Evolutionary conservation across 208 protist species (phyloP).

Genomic region (Trypanosoma brucei): DNA sequence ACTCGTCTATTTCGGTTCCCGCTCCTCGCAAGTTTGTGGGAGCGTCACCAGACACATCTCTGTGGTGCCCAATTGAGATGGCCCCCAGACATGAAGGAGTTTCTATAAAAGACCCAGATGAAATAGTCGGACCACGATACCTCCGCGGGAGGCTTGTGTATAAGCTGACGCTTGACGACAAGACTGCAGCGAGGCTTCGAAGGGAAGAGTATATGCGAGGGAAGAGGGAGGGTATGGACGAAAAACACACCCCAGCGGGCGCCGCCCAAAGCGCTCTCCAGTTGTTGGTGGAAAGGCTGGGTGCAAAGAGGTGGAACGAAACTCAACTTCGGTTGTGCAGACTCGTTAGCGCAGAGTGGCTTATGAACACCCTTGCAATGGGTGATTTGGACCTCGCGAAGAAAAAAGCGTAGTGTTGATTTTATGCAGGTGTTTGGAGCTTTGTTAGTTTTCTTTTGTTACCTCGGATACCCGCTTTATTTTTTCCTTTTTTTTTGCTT

Average conservation of each 20-base stretch:
- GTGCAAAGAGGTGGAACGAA: constrained; percentile 33
- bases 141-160: constrained; percentile 62
- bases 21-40: not conserved
- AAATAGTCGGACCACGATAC: constrained; percentile 54
- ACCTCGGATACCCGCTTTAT: too few species aligned
- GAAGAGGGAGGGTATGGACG: constrained; percentile 20
- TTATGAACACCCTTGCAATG: constrained; percentile 45
- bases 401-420: constrained; percentile 1
- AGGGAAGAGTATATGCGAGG: constrained; percentile 40
- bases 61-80: constrained; percentile 16
- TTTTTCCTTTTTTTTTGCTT: too few species aligned
- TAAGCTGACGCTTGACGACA: constrained; percentile 48
- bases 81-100: constrained; percentile 14
- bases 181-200: constrained; percentile 41
- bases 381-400: constrained; percentile 47
- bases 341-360: constrained; percentile 48
- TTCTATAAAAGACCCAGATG: constrained; percentile 32
- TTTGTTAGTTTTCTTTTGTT: too few species aligned
- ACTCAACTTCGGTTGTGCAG: constrained; percentile 37
- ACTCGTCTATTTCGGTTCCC: not conserved
- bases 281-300: constrained; percentile 33
- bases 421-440: too few species aligned
- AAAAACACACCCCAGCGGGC: constrained; percentile 14
- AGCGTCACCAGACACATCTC: constrained; percentile 16
- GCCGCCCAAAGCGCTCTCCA: constrained; percentile 33